These are phyloP conservation scores for Globisporangium echinulatum DNA, from an alignment of 352 stramenopile species.

Conservation along the genomic window DNA sequence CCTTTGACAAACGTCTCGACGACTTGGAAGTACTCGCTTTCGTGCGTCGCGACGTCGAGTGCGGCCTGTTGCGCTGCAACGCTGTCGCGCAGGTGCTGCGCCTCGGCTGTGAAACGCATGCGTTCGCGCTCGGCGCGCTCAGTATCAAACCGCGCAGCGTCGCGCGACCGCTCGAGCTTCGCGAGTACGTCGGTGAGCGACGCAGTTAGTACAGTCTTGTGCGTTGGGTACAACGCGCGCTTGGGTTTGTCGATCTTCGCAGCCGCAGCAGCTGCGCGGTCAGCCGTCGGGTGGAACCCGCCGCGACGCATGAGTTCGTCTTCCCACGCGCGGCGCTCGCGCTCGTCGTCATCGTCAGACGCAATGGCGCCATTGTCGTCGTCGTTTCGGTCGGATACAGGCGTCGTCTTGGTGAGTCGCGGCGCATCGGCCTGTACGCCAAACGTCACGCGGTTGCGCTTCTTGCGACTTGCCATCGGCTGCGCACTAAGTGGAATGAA, in stretches of 20 bases:
- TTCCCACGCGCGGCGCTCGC: conserved; percentile 55
- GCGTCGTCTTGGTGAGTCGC: conserved; percentile 25
- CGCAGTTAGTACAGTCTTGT: conserved; percentile 32
- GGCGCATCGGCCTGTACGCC: conserved; percentile 23
- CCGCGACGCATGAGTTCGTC: conserved; percentile 74
- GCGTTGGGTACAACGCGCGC: conserved; percentile 34
- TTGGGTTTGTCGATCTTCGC: conserved; percentile 4
- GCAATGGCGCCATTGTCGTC: conserved; percentile 5
- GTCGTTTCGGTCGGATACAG: conserved; percentile 11
- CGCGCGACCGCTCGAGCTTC: conserved; percentile 42
- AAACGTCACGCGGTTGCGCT: conserved; percentile 63
- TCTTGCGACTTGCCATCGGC: conserved; percentile 31
- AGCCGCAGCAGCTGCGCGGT: conserved; percentile 1
- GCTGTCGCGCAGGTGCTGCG: conserved; percentile 31
- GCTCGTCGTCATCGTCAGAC: conserved; percentile 12
- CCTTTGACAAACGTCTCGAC: conserved; percentile 71
- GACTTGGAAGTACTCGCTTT: conserved; percentile 77
- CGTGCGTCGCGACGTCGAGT: conserved; percentile 43
- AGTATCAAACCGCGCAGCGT: conserved; percentile 35
- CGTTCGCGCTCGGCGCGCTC: conserved; percentile 45
- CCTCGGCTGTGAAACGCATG: conserved; percentile 45
- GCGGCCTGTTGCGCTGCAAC: conserved; percentile 40
- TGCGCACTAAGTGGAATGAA: conserved; percentile 61
- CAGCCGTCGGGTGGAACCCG: conserved; percentile 23
- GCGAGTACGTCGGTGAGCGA: conserved; percentile 44